Percentiles rank a stretch among this genome's conserved stretches.
phyloP scores from a whole-genome alignment of 2,329 filamentous ascomycete genomes.

The Penicillium sp. region DNA sequence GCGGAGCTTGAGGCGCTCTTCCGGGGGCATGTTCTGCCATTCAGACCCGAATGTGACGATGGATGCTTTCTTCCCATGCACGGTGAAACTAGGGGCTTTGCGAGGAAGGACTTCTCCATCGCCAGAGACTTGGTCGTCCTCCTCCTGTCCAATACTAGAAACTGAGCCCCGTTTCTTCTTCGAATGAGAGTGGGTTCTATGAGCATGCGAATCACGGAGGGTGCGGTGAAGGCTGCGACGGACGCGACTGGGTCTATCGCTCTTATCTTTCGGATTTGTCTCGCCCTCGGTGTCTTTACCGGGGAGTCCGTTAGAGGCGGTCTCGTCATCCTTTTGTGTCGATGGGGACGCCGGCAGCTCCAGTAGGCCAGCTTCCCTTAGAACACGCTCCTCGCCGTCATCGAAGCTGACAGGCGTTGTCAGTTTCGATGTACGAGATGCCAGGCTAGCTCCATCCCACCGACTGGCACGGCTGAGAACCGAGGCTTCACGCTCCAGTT shows the following conservation, averaged over 20 bases:
- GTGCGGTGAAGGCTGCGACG: conserved; percentile 87
- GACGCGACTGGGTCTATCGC: conserved; percentile 61
- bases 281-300: conserved; percentile 40
- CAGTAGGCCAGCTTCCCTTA: conserved; percentile 66
- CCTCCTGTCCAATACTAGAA: conserved; percentile 54
- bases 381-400: conserved; percentile 64
- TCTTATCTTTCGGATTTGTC: conserved; percentile 29
- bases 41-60: conserved; percentile 96
- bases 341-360: conserved; percentile 47
- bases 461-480: conserved; percentile 37
- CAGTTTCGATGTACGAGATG: conserved; percentile 33
- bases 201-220: conserved; percentile 70
- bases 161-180: conserved; percentile 73
- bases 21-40: conserved; percentile 71
- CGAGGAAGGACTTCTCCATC: conserved; percentile 70
- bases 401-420: conserved; percentile 49
- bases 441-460: conserved; percentile 34
- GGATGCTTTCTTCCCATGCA: conserved; percentile 96
- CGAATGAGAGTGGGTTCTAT: conserved; percentile 63
- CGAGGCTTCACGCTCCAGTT: conserved; percentile 37
- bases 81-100: conserved; percentile 83
- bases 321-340: conserved; percentile 38
- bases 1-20: conserved; percentile 67
- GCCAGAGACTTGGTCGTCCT: conserved; percentile 45
- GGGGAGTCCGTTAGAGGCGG: conserved; percentile 43